Evolutionary conservation across 306 rosid genomes (phyloP).

Genomic region (Quercus cerris): DNA sequence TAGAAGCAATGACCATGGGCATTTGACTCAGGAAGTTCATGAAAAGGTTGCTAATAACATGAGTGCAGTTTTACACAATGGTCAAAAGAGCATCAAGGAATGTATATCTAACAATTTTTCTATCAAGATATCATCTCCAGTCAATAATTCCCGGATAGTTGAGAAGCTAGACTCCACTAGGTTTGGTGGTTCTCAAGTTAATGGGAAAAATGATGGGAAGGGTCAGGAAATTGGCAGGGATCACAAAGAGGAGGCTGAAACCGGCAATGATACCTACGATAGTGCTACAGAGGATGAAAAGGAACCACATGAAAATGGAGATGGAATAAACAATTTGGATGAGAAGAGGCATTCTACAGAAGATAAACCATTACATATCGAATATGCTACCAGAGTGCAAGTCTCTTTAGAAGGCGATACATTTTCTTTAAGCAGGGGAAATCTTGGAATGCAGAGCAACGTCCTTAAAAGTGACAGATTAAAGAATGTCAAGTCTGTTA

Average conservation of each 20-base stretch:
- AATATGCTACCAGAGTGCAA: slow-evolving; percentile 32
- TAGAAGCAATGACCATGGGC: slow-evolving; percentile 32
- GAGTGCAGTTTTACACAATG: slow-evolving; percentile 9
- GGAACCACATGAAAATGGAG: slow-evolving; percentile 11
- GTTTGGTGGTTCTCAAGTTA: slow-evolving; percentile 15
- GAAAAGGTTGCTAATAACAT: slow-evolving; percentile 20
- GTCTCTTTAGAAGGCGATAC: slow-evolving; percentile 24
- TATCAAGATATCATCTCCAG: slow-evolving; percentile 18
- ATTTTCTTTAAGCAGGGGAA: slow-evolving; percentile 23
- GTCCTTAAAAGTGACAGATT: slow-evolving; percentile 44
- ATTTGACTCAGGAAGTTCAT: slow-evolving; percentile 30
- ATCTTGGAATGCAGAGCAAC: slow-evolving; percentile 34
- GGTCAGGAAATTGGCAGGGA: slow-evolving; percentile 30
- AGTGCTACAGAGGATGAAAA: slow-evolving; percentile 31
- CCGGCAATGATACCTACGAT: slow-evolving; percentile 20
- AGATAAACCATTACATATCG: slow-evolving; percentile 30
- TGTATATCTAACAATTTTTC: slow-evolving; percentile 20
- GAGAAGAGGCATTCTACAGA: slow-evolving; percentile 34
- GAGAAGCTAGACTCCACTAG: slow-evolving; percentile 19
- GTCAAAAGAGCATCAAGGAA: slow-evolving; percentile 21
- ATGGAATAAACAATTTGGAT: slow-evolving; percentile 26
- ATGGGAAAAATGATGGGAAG: slow-evolving; percentile 25
- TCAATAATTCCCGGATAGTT: neutral
- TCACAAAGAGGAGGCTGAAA: slow-evolving; percentile 30
- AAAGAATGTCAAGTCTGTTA: slow-evolving; percentile 78